These are phyloP conservation scores for Populus nigra DNA, from an alignment of 345 rosid genomes.

Conservation along the genomic window DNA sequence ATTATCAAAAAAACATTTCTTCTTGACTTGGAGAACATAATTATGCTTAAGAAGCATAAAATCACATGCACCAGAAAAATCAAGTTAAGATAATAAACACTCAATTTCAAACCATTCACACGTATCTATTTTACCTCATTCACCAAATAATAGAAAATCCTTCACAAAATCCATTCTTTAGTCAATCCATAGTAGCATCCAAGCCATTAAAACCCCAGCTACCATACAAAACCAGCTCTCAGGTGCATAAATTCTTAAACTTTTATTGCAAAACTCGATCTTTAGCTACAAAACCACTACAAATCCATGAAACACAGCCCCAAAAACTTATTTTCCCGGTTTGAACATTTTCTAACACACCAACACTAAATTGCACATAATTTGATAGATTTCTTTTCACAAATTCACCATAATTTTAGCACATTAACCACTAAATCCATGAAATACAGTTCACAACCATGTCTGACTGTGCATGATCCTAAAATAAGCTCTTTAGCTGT, in stretches of 20 bases:
- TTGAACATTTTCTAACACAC: not conserved
- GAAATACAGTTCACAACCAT: not conserved
- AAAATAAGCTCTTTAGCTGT: not conserved
- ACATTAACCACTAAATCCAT: not conserved
- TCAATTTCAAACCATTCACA: not conserved
- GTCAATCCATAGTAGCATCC: too few species aligned
- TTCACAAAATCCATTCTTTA: not conserved
- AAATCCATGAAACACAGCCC: not conserved
- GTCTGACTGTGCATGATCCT: not conserved
- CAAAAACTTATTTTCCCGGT: not conserved
- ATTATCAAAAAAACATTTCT: not conserved
- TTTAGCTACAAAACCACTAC: not conserved
- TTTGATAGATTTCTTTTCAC: not conserved
- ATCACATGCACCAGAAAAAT: not conserved
- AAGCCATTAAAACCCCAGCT: not conserved
- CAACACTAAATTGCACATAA: not conserved
- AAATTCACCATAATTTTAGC: not conserved
- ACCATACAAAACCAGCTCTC: not conserved
- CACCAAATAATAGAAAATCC: not conserved
- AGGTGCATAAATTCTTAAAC: not conserved
- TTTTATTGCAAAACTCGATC: not conserved
- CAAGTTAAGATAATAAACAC: not conserved
- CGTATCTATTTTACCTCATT: not conserved
- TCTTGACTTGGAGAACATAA: not conserved
- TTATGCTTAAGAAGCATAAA: not conserved